Base-by-base conservation (phyloP, 2,329 filamentous ascomycete genomes). In the Colletotrichum spaethianum region DNA sequence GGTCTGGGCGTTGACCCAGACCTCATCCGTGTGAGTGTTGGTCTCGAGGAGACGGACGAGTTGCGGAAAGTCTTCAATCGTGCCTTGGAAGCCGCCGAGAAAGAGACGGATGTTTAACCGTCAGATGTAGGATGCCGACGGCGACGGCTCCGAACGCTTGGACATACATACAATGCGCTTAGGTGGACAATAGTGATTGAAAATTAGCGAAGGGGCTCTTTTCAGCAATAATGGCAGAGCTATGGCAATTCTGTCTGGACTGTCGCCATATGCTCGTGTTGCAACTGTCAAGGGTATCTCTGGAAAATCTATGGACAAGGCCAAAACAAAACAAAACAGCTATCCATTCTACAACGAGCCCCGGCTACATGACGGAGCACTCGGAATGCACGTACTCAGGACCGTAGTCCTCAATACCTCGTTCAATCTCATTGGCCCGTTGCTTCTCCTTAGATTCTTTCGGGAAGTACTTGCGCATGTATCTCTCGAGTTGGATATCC, bases 1-100 rank as follows among this genome's bases (percentile, higher is more conserved):
- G 86, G 91, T 72, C 96, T 93, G 80, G 94, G 95, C 0, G 94
- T 98, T 3, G 93, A 96, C 66, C 90, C 90, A 1, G 90, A 94
- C 79, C 82, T 99, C 67, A 88, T 98, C 59, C 89, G 96, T 52
- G 90, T 98, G 75, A 98, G 95, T 78, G 93, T 98, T 64, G 96
- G 96, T 0, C 82, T 99, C 63, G 96, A 99, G 80, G 93, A 96
- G 73, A 88, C 91, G 1, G 84, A 86, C 31, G 88, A 91, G 70
- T 82, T 98, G 76, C 86, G 88, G 40, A 82, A 81, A 18, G 88
- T 88, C 23, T 93, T 98, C 77, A 82, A 87, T 70, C 85, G 80
- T 61, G 96, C 96, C n/a, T 84, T 98, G 72, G 85, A 88, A 67
- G 92, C 90, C 5, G 88, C 88, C 0, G 83, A 84, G 63, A 76